phyloP scores from a whole-genome alignment of 2,329 filamentous ascomycete genomes.

The Nemania bipapillata region DNA sequence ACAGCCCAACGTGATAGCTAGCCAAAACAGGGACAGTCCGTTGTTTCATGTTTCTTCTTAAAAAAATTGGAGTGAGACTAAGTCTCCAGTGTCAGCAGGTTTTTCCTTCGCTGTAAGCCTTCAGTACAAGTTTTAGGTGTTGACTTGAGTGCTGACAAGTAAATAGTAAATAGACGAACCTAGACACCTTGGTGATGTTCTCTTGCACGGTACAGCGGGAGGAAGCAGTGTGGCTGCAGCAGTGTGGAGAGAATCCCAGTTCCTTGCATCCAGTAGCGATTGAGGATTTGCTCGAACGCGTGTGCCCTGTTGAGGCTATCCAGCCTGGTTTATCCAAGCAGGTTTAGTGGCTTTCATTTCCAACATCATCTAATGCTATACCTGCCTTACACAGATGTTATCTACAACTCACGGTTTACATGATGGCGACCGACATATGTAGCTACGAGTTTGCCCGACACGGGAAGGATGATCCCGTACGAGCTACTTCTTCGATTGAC shows the following conservation, averaged over 20 bases:
- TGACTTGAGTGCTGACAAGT: background rate
- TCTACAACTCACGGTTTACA: background rate
- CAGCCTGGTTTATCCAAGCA: conserved; percentile 27
- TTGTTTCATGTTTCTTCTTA: conserved; percentile 10
- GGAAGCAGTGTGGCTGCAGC: conserved; percentile 25
- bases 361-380: conserved; percentile 22
- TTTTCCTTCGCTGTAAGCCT: background rate
- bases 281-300: background rate
- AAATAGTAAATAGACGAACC: background rate
- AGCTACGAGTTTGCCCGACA: background rate
- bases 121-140: background rate
- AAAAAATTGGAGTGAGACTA: background rate
- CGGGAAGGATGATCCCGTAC: background rate
- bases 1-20: background rate
- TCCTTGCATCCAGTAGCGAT: conserved; percentile 21
- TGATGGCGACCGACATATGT: background rate
- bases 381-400: background rate
- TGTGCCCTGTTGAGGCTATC: conserved; percentile 33
- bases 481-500: background rate
- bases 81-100: background rate
- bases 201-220: conserved; percentile 10
- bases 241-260: conserved; percentile 25
- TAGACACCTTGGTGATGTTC: background rate
- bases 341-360: conserved; percentile 24
- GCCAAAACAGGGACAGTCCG: background rate